Base-by-base conservation (phyloP, 1,139 yeast species). In the Kodamaea sp. region DNA sequence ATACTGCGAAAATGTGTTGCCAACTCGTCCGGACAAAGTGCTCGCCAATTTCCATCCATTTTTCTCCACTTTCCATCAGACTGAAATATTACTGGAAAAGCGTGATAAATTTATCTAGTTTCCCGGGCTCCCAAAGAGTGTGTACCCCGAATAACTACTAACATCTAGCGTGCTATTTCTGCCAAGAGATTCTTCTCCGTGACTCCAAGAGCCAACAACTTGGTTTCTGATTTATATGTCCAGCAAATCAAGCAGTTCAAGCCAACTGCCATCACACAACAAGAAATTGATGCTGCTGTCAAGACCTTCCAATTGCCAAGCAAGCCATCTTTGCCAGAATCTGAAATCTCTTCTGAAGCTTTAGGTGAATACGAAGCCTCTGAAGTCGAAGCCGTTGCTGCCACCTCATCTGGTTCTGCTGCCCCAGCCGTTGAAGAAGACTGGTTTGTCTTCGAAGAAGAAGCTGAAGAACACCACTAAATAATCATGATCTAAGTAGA, bases 201-300 rank as follows among this genome's bases (percentile, higher is more conserved):
- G 47, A 65, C 73, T 40, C 66, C 74, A 48, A 62, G 66, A 55
- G 66, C 70, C 61, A 53, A 57, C 53, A 81, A 88, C 72, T 75
- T 85, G 61, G 69, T 90, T 57, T 79, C 88, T 63, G 96, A 90
- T 50, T 77, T 90, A 51, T 92, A 90, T 73, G 70, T 90, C 58
- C 83, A 77, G 66, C 95, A 88, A 66, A 74, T 92, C 68, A 86
- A 83, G 73, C 80, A 80, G 42, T 88, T 84, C 80, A 87, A 89
- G 76, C 90, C 96, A 59, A 76, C 83, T 45, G 81, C 90, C 44
- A 59, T 82, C 44, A 67, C 87, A 37, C 78, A 85, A 43, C 69
- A 78, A 51, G 95, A 86, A 53, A 81, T 90, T 42, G 88, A 81
- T 58, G 80, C 81, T 45, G 77, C 83, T 47, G 94, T 89, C 50